phyloP scores from a whole-genome alignment of 805 yeast species.

The Saturnispora besseyi region DNA sequence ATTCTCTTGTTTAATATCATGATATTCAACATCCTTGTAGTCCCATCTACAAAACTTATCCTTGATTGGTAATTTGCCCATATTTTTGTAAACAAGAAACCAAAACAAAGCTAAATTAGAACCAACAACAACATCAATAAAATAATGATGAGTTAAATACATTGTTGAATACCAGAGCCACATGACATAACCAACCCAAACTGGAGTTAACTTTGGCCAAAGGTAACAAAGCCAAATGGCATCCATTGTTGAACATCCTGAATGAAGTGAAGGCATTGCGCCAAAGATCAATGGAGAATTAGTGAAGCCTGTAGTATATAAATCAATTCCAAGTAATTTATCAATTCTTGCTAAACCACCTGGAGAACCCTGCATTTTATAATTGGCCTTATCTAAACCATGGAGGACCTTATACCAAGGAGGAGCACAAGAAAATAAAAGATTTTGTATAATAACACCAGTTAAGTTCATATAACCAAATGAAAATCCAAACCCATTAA shows the following conservation, averaged over 20 bases:
- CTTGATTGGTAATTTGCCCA: slow-evolving; percentile 45
- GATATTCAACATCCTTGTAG: slow-evolving; percentile 10
- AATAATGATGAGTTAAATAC: slow-evolving; percentile 96
- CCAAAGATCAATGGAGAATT: slow-evolving; percentile 93
- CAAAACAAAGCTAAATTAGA: slow-evolving; percentile 69
- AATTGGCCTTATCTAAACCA: slow-evolving; percentile 85
- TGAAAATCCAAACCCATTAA: slow-evolving; percentile 81
- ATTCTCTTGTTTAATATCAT: slow-evolving; percentile 16
- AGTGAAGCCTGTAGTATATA: slow-evolving; percentile 73
- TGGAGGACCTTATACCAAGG: slow-evolving; percentile 90
- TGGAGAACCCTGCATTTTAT: slow-evolving; percentile 86
- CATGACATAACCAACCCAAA: slow-evolving; percentile 69
- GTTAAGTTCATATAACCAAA: slow-evolving; percentile 89
- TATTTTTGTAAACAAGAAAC: slow-evolving; percentile 60
- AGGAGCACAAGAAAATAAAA: slow-evolving; percentile 83
- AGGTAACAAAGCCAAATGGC: slow-evolving; percentile 76
- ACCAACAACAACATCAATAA: slow-evolving; percentile 90
- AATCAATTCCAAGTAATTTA: slow-evolving; percentile 60
- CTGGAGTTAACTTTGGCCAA: slow-evolving; percentile 59
- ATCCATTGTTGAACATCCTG: slow-evolving; percentile 92
- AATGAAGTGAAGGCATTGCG: slow-evolving; percentile 66
- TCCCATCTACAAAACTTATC: slow-evolving; percentile 43
- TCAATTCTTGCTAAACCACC: slow-evolving; percentile 93
- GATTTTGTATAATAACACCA: slow-evolving; percentile 75
- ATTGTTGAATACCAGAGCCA: slow-evolving; percentile 99